A percentile compares a stretch with the other conserved stretches of the same genome.
These are phyloP conservation scores for Boletus subparvulus DNA, from an alignment of 768 basidiomycete genomes.

Conservation along the genomic window DNA sequence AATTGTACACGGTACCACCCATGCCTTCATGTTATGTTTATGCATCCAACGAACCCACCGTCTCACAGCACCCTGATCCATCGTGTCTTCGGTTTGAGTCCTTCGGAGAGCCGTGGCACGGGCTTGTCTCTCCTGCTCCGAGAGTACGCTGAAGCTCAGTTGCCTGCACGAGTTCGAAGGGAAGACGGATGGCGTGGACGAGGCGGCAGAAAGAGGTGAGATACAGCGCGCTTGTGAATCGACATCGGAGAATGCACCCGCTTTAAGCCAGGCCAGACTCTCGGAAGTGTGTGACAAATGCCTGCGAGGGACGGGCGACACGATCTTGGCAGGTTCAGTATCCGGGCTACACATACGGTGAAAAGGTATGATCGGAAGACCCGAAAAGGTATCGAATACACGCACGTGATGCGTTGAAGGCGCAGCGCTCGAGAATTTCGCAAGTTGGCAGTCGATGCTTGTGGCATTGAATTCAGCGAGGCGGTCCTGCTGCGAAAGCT, in stretches of 20 bases:
- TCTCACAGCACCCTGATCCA: constrained; percentile 47
- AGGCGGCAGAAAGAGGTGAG: constrained; percentile 43
- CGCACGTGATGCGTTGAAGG: constrained; percentile 17
- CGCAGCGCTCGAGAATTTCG: constrained; percentile 18
- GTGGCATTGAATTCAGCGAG: constrained; percentile 18
- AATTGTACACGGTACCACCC: constrained; percentile 59
- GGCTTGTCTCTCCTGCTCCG: constrained; percentile 33
- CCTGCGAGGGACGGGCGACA: constrained; percentile 65
- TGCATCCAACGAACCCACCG: constrained; percentile 83
- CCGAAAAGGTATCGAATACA: not conserved
- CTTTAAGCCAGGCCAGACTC: constrained; percentile 59
- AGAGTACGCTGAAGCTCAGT: constrained; percentile 46
- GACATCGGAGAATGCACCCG: constrained; percentile 44
- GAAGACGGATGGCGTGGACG: constrained; percentile 29
- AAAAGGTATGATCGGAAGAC: not conserved
- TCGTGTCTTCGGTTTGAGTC: constrained; percentile 13
- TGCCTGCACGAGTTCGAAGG: constrained; percentile 19
- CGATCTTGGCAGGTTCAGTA: constrained; percentile 44
- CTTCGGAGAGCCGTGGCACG: constrained; percentile 15
- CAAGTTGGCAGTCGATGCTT: not conserved
- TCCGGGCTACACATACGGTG: constrained; percentile 16
- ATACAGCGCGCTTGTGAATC: constrained; percentile 39
- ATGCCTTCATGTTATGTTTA: constrained; percentile 54
- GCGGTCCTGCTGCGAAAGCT: constrained; percentile 7
- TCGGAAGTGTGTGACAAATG: constrained; percentile 61